Base-by-base conservation (phyloP, 495 filamentous ascomycete species). In the Penicilliopsis zonata region DNA sequence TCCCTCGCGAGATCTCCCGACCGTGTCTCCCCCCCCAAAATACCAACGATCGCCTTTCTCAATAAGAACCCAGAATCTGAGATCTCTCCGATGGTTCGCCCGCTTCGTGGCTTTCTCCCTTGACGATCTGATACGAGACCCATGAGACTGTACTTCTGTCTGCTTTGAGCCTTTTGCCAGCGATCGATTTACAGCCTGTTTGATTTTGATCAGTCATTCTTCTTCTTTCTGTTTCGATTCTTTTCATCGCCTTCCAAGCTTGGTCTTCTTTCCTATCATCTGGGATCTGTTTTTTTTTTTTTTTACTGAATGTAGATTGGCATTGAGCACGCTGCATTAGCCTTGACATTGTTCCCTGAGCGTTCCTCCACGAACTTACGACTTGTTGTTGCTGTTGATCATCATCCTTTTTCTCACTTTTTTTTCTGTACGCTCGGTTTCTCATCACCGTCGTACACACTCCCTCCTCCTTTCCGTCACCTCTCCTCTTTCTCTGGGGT, bases 81-180 rank as follows among this genome's bases (percentile, higher is more conserved):
- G 21, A 7, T 24, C n/a, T n/a, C 43, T 44, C 44, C 49, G 40
- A 44, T 42, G 42, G 41, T 43, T 51, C 35, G 37, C 38, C 13
- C 14, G 28, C n/a, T n/a, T 6, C 41, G 50, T 47, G 43, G 45
- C 46, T 33, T 43, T 51, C 47, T 43, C 48, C 37, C 40, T 56
- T 67, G 56, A 76, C 64, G 71, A 74, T 61, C 53, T 59, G 69
- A 66, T 59, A 75, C 69, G 72, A 73, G 50, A 45, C 49, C 62
- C 53, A 72, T 62, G 62, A 59, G 49, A 44, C 49, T 41, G 43
- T 56, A 46, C 55, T 53, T 47, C 49, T 52, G 45, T 47, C 44
- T 44, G 38, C 31, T 40, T 41, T 49, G 31, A 46, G 49, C 41
- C 42, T 50, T 47, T 38, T 50, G 36, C 44, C 56, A 40, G 42